Percentiles rank a stretch among this genome's conserved stretches.
Conservation (phyloP, 164 flowering plant genomes). For the Hamamelis virginiana region DNA sequence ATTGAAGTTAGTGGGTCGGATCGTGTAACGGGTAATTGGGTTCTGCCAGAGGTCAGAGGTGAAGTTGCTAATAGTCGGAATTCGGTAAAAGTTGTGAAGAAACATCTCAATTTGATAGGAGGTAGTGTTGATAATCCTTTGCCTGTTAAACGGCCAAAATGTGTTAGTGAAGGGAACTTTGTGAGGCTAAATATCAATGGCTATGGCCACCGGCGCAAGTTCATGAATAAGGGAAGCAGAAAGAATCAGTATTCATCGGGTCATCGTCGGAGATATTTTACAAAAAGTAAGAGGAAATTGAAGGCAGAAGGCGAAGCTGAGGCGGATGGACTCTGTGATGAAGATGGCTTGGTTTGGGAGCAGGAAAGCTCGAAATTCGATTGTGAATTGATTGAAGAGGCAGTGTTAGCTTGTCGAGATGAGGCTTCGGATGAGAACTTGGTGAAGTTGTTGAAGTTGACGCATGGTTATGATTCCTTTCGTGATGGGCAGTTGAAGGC, state of each 20-base stretch:
- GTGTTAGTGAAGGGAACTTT: slow-evolving; percentile 72
- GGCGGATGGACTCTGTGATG: slow-evolving; percentile 34
- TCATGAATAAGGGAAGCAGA: slow-evolving; percentile 27
- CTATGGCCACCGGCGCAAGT: slow-evolving; percentile 55
- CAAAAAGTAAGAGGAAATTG: slow-evolving; percentile 34
- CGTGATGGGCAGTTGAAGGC: slow-evolving; percentile 90
- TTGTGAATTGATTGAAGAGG: slow-evolving; percentile 39
- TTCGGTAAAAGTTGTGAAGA: slow-evolving; percentile 22
- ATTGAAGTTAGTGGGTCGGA: not conserved
- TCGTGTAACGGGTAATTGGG: not conserved
- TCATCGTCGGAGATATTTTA: slow-evolving; percentile 23
- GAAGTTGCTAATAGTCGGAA: slow-evolving; percentile 9
- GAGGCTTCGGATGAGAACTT: slow-evolving; percentile 77
- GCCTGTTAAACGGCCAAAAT: slow-evolving; percentile 41
- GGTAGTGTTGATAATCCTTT: slow-evolving; percentile 13
- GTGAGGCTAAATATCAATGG: slow-evolving; percentile 80
- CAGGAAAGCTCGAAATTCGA: slow-evolving; percentile 12
- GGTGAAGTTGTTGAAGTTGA: slow-evolving; percentile 58
- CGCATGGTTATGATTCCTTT: slow-evolving; percentile 76
- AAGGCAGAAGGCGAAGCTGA: slow-evolving; percentile 27
- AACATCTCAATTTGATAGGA: slow-evolving; percentile 55
- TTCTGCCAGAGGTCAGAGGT: slow-evolving; percentile 1
- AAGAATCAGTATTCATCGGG: slow-evolving; percentile 19
- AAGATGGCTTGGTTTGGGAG: slow-evolving; percentile 46
- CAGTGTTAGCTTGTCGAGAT: slow-evolving; percentile 45